phyloP scores from a whole-genome alignment of 1,139 yeast species.

The Candida pseudocylindracea region DNA sequence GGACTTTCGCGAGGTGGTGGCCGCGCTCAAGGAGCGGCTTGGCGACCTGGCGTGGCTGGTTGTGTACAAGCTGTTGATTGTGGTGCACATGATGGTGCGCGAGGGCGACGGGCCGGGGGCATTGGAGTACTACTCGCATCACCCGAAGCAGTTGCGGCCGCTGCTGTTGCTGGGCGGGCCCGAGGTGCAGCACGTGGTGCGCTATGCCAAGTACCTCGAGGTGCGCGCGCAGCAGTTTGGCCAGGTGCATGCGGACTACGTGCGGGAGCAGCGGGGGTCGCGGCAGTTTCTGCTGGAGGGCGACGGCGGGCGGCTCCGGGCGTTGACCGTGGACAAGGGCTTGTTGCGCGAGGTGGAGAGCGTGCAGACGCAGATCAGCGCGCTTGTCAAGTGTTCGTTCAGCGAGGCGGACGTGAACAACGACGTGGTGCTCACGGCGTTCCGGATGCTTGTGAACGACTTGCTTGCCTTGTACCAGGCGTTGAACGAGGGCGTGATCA shows the following conservation, averaged over 20 bases:
- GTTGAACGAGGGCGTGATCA: slow-evolving; percentile 86
- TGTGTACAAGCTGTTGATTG: slow-evolving; percentile 67
- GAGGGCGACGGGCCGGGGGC: slow-evolving; percentile 70
- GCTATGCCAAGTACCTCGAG: slow-evolving; percentile 52
- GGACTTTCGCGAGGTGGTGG: slow-evolving; percentile 49
- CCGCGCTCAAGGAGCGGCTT: slow-evolving; percentile 32
- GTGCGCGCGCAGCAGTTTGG: slow-evolving; percentile 50
- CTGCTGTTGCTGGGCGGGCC: slow-evolving; percentile 6
- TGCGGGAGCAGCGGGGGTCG: slow-evolving; percentile 40
- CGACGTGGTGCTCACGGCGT: slow-evolving; percentile 66
- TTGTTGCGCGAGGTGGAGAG: slow-evolving; percentile 67
- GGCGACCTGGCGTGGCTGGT: slow-evolving; percentile 79
- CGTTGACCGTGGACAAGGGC: slow-evolving; percentile 55
- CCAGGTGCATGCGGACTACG: slow-evolving; percentile 49
- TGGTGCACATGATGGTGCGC: slow-evolving; percentile 74
- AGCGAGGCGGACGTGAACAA: slow-evolving; percentile 57
- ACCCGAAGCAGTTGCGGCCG: slow-evolving; percentile 31
- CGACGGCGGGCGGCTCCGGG: slow-evolving; percentile 43
- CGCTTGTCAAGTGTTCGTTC: slow-evolving; percentile 53
- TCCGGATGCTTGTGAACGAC: slow-evolving; percentile 73
- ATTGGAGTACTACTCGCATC: slow-evolving; percentile 36
- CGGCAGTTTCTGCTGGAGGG: slow-evolving; percentile 12
- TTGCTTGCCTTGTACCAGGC: slow-evolving; percentile 68
- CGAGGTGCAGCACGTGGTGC: slow-evolving; percentile 41
- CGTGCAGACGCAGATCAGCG: slow-evolving; percentile 61